phyloP scores from a whole-genome alignment of 2,329 filamentous ascomycete species.

The Hirsutella rhossiliensis region DNA sequence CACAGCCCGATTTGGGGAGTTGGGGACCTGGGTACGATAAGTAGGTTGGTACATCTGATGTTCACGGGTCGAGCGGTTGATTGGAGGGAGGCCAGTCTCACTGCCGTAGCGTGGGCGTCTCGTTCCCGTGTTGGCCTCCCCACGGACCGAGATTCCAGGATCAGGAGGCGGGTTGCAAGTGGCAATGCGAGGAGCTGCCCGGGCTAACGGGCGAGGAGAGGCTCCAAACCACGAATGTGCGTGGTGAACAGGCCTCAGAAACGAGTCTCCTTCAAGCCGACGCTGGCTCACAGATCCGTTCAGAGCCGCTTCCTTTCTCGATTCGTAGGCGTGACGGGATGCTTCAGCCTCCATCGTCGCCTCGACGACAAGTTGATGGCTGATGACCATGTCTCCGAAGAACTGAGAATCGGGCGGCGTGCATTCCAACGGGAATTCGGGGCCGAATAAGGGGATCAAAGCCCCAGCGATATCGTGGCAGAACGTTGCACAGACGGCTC shows the following conservation, averaged over 20 bases:
- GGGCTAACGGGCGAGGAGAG: neutral
- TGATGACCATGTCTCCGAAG: constrained; percentile 57
- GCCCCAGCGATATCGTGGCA: constrained; percentile 75
- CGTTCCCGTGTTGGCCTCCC: no score
- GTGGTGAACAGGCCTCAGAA: neutral
- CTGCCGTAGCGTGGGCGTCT: no score
- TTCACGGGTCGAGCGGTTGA: neutral
- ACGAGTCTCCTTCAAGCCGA: neutral
- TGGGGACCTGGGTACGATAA: no score
- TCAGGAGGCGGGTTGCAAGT: neutral
- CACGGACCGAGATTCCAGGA: neutral
- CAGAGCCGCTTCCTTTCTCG: neutral
- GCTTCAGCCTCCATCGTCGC: constrained; percentile 35
- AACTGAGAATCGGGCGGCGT: constrained; percentile 48
- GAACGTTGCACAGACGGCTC: constrained; percentile 79
- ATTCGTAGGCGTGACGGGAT: neutral
- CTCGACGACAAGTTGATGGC: constrained; percentile 37
- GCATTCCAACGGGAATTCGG: constrained; percentile 65
- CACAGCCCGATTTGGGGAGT: no score
- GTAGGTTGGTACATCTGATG: no score
- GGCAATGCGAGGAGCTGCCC: no score
- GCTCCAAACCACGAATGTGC: neutral
- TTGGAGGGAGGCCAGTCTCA: neutral
- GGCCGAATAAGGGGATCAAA: constrained; percentile 82
- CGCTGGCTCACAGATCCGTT: neutral